phyloP scores from a whole-genome alignment of 2,329 filamentous ascomycete genomes.

The Teratosphaeria gauchensis region DNA sequence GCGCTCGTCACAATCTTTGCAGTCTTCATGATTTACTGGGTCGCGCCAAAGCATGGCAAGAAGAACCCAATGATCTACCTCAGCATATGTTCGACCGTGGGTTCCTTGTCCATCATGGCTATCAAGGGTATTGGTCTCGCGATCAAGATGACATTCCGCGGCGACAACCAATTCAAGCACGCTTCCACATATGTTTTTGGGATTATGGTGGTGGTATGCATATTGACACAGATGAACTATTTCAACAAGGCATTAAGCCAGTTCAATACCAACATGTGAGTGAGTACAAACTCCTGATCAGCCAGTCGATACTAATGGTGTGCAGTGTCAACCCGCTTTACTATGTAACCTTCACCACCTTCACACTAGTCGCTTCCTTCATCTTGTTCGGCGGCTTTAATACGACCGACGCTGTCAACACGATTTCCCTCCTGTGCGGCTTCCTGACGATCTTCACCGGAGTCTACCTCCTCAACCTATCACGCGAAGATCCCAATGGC shows the following conservation, averaged over 20 bases:
- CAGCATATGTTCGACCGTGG: slow-evolving; percentile 94
- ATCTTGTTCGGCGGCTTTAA: slow-evolving; percentile 96
- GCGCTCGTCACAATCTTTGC: slow-evolving; percentile 72
- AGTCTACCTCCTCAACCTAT: slow-evolving; percentile 94
- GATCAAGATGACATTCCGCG: slow-evolving; percentile 83
- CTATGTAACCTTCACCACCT: slow-evolving; percentile 95
- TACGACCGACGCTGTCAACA: slow-evolving; percentile 83
- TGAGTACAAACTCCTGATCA: slow-evolving; percentile 8
- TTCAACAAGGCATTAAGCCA: slow-evolving; percentile 98
- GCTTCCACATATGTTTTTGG: slow-evolving; percentile 96
- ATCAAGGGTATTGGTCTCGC: slow-evolving; percentile 98
- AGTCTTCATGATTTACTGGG: slow-evolving; percentile 88
- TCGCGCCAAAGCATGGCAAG: slow-evolving; percentile 82
- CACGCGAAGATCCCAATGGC: slow-evolving; percentile 79
- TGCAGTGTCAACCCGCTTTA: slow-evolving; percentile 85
- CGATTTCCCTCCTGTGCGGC: slow-evolving; percentile 80
- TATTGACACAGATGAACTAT: slow-evolving; percentile 99
- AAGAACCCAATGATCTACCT: slow-evolving; percentile 94
- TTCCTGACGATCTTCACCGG: slow-evolving; percentile 93
- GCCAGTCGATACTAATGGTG: background rate
- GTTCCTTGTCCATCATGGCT: slow-evolving; percentile 96
- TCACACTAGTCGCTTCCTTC: slow-evolving; percentile 86
- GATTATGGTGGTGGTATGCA: slow-evolving; percentile 86
- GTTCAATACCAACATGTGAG: slow-evolving; percentile 94
- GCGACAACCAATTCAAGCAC: slow-evolving; percentile 90